phyloP scores from a whole-genome alignment of 345 rosid genomes.

The Kandelia obovata region DNA sequence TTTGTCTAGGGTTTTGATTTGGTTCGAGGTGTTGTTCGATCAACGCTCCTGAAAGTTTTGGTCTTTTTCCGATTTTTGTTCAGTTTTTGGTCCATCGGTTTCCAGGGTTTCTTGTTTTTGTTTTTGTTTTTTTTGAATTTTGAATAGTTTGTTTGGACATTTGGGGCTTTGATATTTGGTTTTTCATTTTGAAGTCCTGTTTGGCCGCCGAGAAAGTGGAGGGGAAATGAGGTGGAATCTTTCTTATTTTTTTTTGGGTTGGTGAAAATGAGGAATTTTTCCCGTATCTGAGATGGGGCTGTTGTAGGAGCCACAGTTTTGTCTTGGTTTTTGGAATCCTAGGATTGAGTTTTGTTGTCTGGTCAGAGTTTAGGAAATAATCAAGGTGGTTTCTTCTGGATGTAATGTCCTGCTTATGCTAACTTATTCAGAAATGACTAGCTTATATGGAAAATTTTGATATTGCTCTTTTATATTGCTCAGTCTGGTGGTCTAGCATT shows the following conservation, averaged over 20 bases:
- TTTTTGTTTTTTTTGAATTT: too few species aligned
- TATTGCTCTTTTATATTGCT: too few species aligned
- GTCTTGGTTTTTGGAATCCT: background rate
- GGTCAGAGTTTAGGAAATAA: too few species aligned
- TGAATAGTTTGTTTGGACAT: too few species aligned
- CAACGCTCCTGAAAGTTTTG: background rate
- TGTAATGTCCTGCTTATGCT: too few species aligned
- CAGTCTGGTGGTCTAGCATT: too few species aligned
- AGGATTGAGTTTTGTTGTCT: background rate
- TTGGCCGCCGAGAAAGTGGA: background rate
- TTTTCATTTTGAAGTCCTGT: background rate
- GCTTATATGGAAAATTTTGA: too few species aligned
- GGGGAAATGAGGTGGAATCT: too few species aligned
- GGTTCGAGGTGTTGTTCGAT: background rate
- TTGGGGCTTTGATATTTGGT: background rate
- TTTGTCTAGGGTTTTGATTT: background rate
- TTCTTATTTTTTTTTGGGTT: background rate
- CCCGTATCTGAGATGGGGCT: background rate
- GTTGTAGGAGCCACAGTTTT: background rate
- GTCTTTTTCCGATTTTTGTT: background rate
- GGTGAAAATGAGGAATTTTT: background rate
- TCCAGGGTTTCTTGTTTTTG: too few species aligned
- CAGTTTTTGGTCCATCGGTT: too few species aligned
- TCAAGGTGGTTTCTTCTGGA: too few species aligned
- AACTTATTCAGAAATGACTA: too few species aligned